Evolutionary conservation across 169 alveolate genomes (phyloP).

Genomic region (Neospora caninum): DNA sequence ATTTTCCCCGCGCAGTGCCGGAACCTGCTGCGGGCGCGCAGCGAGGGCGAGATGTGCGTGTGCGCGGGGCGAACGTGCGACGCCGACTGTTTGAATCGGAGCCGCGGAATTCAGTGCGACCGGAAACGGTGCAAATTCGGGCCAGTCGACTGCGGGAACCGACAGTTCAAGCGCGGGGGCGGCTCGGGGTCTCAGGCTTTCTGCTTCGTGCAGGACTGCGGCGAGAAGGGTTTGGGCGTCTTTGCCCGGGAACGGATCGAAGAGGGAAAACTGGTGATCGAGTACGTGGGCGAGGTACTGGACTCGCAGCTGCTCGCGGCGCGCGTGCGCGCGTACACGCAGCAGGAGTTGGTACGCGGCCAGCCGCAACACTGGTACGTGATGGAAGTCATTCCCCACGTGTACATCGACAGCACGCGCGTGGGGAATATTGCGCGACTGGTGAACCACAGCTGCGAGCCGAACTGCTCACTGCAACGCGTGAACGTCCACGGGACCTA

Average conservation of each 20-base stretch:
- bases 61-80: constrained; percentile 17
- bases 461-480: constrained; percentile 96
- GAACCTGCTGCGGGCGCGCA: constrained; percentile 37
- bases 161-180: constrained; percentile 38
- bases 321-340: constrained; percentile 10
- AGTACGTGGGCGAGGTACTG: constrained; percentile 42
- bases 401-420: constrained; percentile 95
- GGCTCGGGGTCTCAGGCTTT: neutral
- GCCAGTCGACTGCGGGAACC: constrained; percentile 44
- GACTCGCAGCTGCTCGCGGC: neutral
- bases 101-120: constrained; percentile 47
- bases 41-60: constrained; percentile 6
- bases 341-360: constrained; percentile 1
- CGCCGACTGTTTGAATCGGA: constrained; percentile 32
- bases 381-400: constrained; percentile 86
- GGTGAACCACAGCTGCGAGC: constrained; percentile 97
- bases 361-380: constrained; percentile 84
- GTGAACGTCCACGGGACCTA: constrained; percentile 95
- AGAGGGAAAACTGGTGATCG: constrained; percentile 15
- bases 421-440: constrained; percentile 96
- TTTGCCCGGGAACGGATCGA: constrained; percentile 29
- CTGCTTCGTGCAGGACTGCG: constrained; percentile 31
- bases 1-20: constrained; percentile 17
- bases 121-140: constrained; percentile 20
- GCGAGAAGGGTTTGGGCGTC: constrained; percentile 34